Evolutionary conservation across 148 eudicot genomes (phyloP), one percentile per base, ranked within the genome.

Genomic region (Pharnaceum exiguum): DNA sequence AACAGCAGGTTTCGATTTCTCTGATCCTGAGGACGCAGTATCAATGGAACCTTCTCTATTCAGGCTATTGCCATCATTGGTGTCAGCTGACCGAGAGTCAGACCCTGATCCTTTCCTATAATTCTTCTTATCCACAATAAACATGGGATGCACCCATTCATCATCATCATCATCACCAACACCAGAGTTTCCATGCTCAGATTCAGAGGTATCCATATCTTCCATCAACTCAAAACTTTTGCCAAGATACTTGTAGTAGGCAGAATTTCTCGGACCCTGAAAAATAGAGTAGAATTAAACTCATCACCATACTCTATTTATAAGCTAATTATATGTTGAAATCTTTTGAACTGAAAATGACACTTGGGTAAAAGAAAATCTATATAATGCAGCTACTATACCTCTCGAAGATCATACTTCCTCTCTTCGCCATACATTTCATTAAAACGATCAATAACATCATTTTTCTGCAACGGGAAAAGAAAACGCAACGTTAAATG

Each of bases 121-220:
- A 23, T 51, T 76, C 60, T 60, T 79, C 56, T 59, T 81, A 68
- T 61, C 73, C 5, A 39, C 65, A 21, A 55, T 61, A 23, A 63
- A 65, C 45, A 46, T 42, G 46, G 79, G 55, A 6, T 55, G 52
- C 10, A 67, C 88, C 80, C 77, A 72, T n/a, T 75, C 80, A 49
- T 65, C 69, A 27, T 71, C 80, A 19, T 37, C 73, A 3, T 75
- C 27, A 23, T 69, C 77, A 4, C 57, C n/a, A n/a, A n/a, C 70
- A 5, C 52, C 74, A 8, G 50, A 21, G 24, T 78, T 61, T n/a
- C 75, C 71, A 28, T 74, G 61, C 49, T 82, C 91, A 15, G 82
- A 74, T 0, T 85, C 95, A 52, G 90, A 85, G 26, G 81, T 86
- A 46, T 94, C 99, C 96, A 94, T 93, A 74, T 93, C 98, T 32